Base-by-base conservation (phyloP, 164 flowering plant genomes). In the Platanus orientalis region DNA sequence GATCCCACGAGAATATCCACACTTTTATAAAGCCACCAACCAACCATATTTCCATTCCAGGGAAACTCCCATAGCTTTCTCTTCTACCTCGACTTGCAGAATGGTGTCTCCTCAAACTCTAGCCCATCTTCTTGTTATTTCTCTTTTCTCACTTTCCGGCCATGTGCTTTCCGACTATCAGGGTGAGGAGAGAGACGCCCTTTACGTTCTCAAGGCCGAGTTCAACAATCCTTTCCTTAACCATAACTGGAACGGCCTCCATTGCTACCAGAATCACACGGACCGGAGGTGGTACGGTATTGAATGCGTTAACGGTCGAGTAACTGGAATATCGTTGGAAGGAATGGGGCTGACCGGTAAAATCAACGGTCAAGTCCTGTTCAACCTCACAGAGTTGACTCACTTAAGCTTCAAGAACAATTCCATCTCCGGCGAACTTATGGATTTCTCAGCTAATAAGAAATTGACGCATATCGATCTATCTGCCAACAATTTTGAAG, bases 391-490 rank as follows among this genome's bases (percentile, higher is more conserved):
- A 0, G 70, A 70, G 55, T 45, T 86, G 47, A 44, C 70, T 28
- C 36, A 40, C 26, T 29, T 84, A 7, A 84, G 78, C 73, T 75
- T 86, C 58, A 76, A 28, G 71, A 71, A 71, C 69, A 84, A 86
- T 42, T 63, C 61, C 19, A 25, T 86, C 0, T 54, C 67, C 0
- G 85, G 86, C 19, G 64, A 42, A 0, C 2, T 80, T 12, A 72
- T 79, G 75, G 69, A 78, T n/a, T 82, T 86, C 45, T 61, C 79
- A 0, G 54, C 36, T 25, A 80, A 74, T 62, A 65, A 29, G n/a
- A 78, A 76, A 23, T 40, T 86, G 68, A 70, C 17, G 26, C n/a
- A 51, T 0, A 60, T 85, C 11, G 81, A 82, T 60, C 60, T 85
- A 2, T 80, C 86, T 0, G 40, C 53, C 14, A 85, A 85, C 65